A percentile compares a stretch with the other conserved stretches of the same genome.
These are phyloP conservation scores for Begonia peltatifolia DNA, from an alignment of 306 rosid genomes.

Conservation along the genomic window DNA sequence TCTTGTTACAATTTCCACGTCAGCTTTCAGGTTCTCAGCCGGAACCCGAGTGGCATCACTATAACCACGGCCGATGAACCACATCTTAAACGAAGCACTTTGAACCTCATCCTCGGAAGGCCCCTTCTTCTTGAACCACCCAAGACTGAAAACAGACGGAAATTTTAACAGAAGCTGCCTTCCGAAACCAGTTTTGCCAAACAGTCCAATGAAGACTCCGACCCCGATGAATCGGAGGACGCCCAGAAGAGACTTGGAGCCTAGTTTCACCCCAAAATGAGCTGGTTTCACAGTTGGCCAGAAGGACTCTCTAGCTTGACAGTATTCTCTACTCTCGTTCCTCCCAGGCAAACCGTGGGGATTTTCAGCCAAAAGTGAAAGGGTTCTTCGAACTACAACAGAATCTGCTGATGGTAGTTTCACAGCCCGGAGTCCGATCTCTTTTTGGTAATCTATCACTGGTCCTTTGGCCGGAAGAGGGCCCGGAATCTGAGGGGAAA, in stretches of 20 bases:
- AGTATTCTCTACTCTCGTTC: constrained; percentile 35
- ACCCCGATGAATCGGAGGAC: constrained; percentile 21
- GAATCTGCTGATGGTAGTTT: constrained; percentile 82
- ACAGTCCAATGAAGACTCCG: constrained; percentile 45
- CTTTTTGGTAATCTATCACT: constrained; percentile 51
- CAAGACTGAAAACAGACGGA: constrained; percentile 67
- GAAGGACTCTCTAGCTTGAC: constrained; percentile 38
- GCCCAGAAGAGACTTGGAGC: constrained; percentile 43
- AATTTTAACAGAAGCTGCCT: constrained; percentile 68
- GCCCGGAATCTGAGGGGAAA: constrained; percentile 47
- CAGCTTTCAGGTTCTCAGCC: constrained; percentile 36
- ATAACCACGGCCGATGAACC: constrained; percentile 73
- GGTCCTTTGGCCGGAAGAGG: constrained; percentile 40
- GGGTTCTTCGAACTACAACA: constrained; percentile 53
- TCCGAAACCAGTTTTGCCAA: constrained; percentile 42
- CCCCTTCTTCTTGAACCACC: constrained; percentile 61
- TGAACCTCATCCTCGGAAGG: constrained; percentile 67
- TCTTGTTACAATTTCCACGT: constrained; percentile 64
- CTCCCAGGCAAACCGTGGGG: constrained; percentile 55
- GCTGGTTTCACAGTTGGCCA: constrained; percentile 70
- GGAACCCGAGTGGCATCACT: constrained; percentile 24
- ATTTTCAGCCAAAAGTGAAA: constrained; percentile 43
- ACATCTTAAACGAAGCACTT: constrained; percentile 76
- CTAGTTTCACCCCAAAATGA: constrained; percentile 63
- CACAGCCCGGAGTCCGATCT: constrained; percentile 54